Percentiles rank a stretch among this genome's conserved stretches.
phyloP scores from a whole-genome alignment of 2,329 filamentous ascomycete species.

The Sarocladium oryzae region DNA sequence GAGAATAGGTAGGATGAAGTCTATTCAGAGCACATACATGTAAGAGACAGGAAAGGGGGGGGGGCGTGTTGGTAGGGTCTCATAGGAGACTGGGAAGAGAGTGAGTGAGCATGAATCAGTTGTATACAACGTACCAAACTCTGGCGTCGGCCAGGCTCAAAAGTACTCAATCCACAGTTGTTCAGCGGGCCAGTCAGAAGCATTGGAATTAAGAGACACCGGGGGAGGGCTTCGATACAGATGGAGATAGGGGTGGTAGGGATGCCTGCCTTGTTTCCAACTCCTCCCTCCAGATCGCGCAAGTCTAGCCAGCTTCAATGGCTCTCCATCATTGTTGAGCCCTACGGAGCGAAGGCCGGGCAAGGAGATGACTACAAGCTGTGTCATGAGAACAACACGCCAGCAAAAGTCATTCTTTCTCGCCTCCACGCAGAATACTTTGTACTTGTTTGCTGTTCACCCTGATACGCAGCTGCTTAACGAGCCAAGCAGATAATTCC shows the following conservation, averaged over 20 bases:
- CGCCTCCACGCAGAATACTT: no score
- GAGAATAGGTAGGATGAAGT: slow-evolving; percentile 5
- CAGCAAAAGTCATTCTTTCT: no score
- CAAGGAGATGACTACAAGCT: neutral
- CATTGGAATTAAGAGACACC: no score
- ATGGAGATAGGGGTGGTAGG: neutral
- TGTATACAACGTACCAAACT: slow-evolving; percentile 6
- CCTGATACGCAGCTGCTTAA: no score
- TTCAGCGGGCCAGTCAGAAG: neutral
- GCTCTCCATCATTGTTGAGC: neutral
- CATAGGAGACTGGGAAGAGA: neutral
- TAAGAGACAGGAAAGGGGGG: neutral
- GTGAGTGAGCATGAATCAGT: slow-evolving; percentile 2
- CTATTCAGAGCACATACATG: neutral
- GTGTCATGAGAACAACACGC: neutral
- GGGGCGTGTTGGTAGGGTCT: neutral
- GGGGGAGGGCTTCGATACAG: neutral
- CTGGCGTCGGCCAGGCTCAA: neutral
- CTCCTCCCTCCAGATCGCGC: no score
- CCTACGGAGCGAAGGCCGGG: neutral
- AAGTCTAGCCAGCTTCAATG: neutral
- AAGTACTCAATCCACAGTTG: no score
- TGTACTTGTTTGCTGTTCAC: no score
- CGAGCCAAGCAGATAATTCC: no score
- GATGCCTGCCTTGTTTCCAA: neutral